A percentile compares a stretch with the other conserved stretches of the same genome.
Conservation (phyloP, 768 basidiomycete species). For the Gyrodon lividus region DNA sequence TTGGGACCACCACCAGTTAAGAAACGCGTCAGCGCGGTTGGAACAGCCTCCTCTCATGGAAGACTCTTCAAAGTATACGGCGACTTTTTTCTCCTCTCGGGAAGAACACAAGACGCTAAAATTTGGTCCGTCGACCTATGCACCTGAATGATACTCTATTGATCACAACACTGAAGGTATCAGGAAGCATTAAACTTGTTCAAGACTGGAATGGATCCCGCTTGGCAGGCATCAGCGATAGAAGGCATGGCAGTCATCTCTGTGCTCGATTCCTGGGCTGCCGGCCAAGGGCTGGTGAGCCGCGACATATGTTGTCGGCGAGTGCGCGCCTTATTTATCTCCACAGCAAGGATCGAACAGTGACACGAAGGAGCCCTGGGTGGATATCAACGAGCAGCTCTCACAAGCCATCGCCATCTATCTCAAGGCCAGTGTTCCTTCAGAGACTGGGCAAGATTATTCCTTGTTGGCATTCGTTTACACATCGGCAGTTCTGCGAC, state of each 20-base stretch:
- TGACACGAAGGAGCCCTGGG: slow-evolving; percentile 67
- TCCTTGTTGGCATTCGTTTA: slow-evolving; percentile 70
- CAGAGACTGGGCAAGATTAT: slow-evolving; percentile 54
- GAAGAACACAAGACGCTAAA: slow-evolving; percentile 78
- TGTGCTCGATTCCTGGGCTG: slow-evolving; percentile 82
- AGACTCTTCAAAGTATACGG: slow-evolving; percentile 85
- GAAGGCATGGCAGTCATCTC: slow-evolving; percentile 83
- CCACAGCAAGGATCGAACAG: slow-evolving; percentile 55
- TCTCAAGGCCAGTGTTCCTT: slow-evolving; percentile 50
- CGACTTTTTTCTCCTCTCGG: slow-evolving; percentile 85
- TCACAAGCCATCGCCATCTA: slow-evolving; percentile 63
- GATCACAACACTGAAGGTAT: slow-evolving; percentile 55
- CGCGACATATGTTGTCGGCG: slow-evolving; percentile 1
- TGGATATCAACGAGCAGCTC: slow-evolving; percentile 71
- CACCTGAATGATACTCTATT: slow-evolving; percentile 4
- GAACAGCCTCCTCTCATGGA: slow-evolving; percentile 76
- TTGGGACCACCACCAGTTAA: slow-evolving; percentile 44
- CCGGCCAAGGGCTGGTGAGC: slow-evolving; percentile 69
- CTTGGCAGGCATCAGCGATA: slow-evolving; percentile 87
- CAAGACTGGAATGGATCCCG: slow-evolving; percentile 67
- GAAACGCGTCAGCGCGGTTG: slow-evolving; percentile 63
- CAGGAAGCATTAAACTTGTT: slow-evolving; percentile 80
- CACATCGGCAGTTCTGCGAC: slow-evolving; percentile 64
- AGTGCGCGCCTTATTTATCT: slow-evolving; percentile 4
- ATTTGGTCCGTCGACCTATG: slow-evolving; percentile 58